Percentiles rank a stretch among this genome's conserved stretches.
Conservation (phyloP, 352 stramenopile genomes). For the Phytophthora chlamydospora region DNA sequence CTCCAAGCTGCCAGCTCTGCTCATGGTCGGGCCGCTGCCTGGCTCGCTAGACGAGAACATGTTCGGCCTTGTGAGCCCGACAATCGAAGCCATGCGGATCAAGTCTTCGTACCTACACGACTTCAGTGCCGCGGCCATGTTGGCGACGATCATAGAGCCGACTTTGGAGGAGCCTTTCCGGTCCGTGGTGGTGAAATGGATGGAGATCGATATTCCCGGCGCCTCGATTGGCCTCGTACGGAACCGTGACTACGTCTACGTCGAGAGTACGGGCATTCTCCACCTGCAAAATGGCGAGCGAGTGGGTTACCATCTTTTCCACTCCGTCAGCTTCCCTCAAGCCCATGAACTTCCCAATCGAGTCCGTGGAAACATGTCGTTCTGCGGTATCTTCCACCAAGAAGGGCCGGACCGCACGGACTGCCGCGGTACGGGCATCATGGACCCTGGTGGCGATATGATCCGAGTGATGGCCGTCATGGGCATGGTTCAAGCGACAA, state of each 20-base stretch:
- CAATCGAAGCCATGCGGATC: slow-evolving; percentile 32
- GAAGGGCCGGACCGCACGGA: slow-evolving; percentile 18
- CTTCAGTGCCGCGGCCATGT: slow-evolving; percentile 43
- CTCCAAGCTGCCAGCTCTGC: slow-evolving; percentile 23
- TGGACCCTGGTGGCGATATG: slow-evolving; percentile 29
- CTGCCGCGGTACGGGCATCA: slow-evolving; percentile 17
- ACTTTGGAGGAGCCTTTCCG: slow-evolving; percentile 53
- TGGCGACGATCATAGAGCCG: slow-evolving; percentile 46
- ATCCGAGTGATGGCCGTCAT: slow-evolving; percentile 27
- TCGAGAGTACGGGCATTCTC: slow-evolving; percentile 24
- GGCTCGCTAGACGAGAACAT: slow-evolving; percentile 46
- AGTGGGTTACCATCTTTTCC: slow-evolving; percentile 29
- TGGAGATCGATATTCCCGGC: slow-evolving; percentile 36
- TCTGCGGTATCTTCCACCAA: slow-evolving; percentile 42
- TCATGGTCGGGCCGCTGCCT: slow-evolving; percentile 32
- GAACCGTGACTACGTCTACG: slow-evolving; percentile 31
- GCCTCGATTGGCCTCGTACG: slow-evolving; percentile 22
- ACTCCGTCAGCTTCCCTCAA: slow-evolving; percentile 30
- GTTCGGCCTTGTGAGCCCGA: slow-evolving; percentile 45
- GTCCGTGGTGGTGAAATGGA: slow-evolving; percentile 40
- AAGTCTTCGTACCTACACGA: slow-evolving; percentile 32
- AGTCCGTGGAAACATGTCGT: slow-evolving; percentile 46
- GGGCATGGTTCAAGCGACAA: slow-evolving; percentile 30
- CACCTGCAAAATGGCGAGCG: slow-evolving; percentile 19
- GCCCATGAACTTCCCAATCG: slow-evolving; percentile 25